Evolutionary conservation across 1,284 basidiomycete species (phyloP).

Genomic region (Boletus mariae): DNA sequence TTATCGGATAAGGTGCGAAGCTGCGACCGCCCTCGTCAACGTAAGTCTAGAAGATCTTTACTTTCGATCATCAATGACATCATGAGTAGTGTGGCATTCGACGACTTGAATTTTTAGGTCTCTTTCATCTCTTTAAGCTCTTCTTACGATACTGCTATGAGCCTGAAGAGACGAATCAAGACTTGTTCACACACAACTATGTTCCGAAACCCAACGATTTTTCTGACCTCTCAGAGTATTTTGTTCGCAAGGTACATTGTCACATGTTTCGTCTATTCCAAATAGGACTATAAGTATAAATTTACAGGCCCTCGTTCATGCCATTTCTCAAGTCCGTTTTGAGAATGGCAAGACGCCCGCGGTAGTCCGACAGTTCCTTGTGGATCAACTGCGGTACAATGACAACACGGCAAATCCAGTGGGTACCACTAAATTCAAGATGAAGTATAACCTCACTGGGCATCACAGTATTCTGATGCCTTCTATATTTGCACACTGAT

Average conservation of each 20-base stretch:
- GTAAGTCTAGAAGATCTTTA: conserved; percentile 47
- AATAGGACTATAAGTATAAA: conserved; percentile 5
- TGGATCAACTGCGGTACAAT: conserved; percentile 89
- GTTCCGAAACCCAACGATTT: conserved; percentile 95
- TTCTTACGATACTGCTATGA: conserved; percentile 93
- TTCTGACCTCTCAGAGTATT: conserved; percentile 88
- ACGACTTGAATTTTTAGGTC: conserved; percentile 79
- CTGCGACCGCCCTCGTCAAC: conserved; percentile 79
- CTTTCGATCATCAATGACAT: conserved; percentile 11
- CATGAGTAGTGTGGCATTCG: conserved; percentile 70
- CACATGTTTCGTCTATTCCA: conserved; percentile 1
- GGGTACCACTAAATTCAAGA: conserved; percentile 30
- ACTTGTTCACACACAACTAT: conserved; percentile 80
- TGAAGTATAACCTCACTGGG: conserved; percentile 11
- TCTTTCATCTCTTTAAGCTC: conserved; percentile 95
- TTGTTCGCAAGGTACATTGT: conserved; percentile 78
- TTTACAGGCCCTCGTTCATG: conserved; percentile 67
- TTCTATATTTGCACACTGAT: conserved; percentile 89
- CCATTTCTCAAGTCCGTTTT: conserved; percentile 83
- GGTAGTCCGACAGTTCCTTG: conserved; percentile 86
- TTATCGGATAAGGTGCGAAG: conserved; percentile 96
- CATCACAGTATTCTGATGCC: conserved; percentile 78
- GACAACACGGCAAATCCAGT: conserved; percentile 92
- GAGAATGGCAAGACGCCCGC: conserved; percentile 83
- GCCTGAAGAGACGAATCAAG: conserved; percentile 71